Evolutionary conservation across 1,139 yeast genomes (phyloP).

Genomic region (Saccharomycopsis hybrid): DNA sequence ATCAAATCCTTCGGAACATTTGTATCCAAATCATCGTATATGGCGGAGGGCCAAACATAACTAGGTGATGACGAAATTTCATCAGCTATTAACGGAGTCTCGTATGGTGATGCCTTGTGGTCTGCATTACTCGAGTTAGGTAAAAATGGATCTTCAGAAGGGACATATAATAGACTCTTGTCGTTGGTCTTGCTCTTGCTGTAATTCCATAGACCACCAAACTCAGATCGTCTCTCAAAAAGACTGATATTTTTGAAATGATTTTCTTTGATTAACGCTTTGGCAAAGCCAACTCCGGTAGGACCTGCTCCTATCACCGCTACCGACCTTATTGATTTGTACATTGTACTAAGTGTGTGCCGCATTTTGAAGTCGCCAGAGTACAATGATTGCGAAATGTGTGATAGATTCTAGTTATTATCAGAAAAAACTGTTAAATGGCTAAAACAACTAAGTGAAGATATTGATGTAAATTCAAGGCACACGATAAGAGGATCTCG

Average conservation of each 20-base stretch:
- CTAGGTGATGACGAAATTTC: conserved; percentile 8
- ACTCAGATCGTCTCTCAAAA: conserved; percentile 42
- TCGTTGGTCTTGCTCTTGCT: conserved; percentile 24
- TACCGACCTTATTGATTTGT: conserved; percentile 21
- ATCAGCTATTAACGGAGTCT: background rate
- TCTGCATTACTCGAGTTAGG: background rate
- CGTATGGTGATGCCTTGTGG: conserved; percentile 2
- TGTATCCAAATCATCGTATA: conserved; percentile 43
- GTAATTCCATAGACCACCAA: conserved; percentile 54
- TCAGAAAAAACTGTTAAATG: too few species aligned
- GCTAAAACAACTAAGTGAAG: too few species aligned
- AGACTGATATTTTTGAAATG: conserved; percentile 39
- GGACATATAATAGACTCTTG: conserved; percentile 20
- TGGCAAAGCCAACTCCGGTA: conserved; percentile 52
- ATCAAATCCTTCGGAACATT: conserved; percentile 54
- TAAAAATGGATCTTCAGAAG: conserved; percentile 22
- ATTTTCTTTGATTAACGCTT: conserved; percentile 43
- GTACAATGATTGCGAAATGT: too few species aligned
- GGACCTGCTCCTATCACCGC: conserved; percentile 68
- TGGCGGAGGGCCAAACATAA: conserved; percentile 29
- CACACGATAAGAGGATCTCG: too few species aligned
- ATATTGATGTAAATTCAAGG: too few species aligned
- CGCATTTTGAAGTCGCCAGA: too few species aligned
- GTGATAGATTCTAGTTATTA: too few species aligned
- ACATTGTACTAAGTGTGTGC: too few species aligned